Conservation (phyloP, 208 protist genomes). For the Leishmania martiniquensis region DNA sequence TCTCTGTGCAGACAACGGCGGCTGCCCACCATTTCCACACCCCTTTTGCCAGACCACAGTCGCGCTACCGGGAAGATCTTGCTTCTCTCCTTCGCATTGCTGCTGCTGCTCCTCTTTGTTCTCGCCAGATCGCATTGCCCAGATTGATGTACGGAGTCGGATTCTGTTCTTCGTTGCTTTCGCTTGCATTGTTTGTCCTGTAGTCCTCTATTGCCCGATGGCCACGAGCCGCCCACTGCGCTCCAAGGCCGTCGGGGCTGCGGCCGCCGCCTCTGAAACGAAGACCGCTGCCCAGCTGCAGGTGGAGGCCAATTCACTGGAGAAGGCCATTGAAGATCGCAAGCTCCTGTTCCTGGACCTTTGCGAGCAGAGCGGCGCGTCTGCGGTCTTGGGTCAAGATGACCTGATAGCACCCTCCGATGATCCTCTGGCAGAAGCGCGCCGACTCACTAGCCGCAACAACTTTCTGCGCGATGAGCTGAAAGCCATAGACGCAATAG, state of each 20-base stretch:
- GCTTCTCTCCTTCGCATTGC: not conserved
- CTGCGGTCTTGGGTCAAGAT: not conserved
- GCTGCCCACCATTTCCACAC: not conserved
- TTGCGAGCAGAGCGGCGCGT: constrained; percentile 18
- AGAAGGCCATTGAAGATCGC: constrained; percentile 39
- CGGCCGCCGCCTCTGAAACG: not conserved
- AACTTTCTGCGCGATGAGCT: constrained; percentile 41
- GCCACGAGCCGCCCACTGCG: constrained; percentile 10
- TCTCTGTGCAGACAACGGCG: not conserved
- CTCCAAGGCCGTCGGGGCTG: not conserved
- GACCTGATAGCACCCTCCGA: not conserved
- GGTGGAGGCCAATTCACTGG: constrained; percentile 31
- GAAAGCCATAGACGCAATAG: constrained; percentile 25
- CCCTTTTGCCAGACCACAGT: not conserved
- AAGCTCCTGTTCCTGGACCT: constrained; percentile 34
- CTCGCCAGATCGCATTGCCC: not conserved
- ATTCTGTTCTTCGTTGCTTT: not conserved
- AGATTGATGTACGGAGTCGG: not conserved
- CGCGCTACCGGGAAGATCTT: not conserved
- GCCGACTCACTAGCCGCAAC: constrained; percentile 44
- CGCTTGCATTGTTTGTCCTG: not conserved
- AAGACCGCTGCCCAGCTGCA: constrained; percentile 35
- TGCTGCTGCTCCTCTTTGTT: not conserved
- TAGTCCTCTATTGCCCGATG: not conserved
- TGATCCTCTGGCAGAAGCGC: constrained; percentile 29